Evolutionary conservation across 768 basidiomycete genomes (phyloP), one percentile per base, ranked within the genome.

Genomic region (Termitomyces sp.): DNA sequence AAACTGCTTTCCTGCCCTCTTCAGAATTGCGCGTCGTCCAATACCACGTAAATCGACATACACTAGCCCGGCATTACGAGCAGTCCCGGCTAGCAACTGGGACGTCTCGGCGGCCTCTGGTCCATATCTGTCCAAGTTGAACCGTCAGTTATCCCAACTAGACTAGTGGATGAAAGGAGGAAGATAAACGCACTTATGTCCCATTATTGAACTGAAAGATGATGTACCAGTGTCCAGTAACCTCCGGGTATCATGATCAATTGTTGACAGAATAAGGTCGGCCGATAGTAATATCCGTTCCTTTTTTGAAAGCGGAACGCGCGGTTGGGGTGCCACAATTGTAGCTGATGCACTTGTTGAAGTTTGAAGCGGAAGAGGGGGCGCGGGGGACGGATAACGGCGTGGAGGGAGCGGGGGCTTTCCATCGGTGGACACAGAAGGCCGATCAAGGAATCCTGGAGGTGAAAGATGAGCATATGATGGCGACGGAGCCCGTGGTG

Each of bases 41-140:
- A 92, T 80, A 0, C 88, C 88, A 2, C 77, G 70, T 74, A 87
- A 77, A 65, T 91, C 89, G 40, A 91, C 78, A 68, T 90, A 92
- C 21, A 92, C 85, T 37, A 90, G 72, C 3, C 79, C 84, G 12
- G 88, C 81, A 68, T 91, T 90, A 57, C 80, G 74, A 34, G 84
- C 85, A 0, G 84, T 82, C 8, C 82, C 84, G 6, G 85, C 80
- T 55, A 85, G 70, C 51, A 87, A 69, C 47, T 77, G 67, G 2
- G 84, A 81, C 19, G 77, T 81, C 44, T 83, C 74, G 10, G 75
- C 85, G 7, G 83, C 85, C 49, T 86, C 82, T 0, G 78, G 65
- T 2, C 88, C 89, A 63, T 85, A 88, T 59, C 78, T 80, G 37
- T 17, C 47, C 11, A 35, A 26, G 58, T 54, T 34, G 17, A 54